phyloP scores from a whole-genome alignment of 306 rosid species.

The Nissolia schottii region DNA sequence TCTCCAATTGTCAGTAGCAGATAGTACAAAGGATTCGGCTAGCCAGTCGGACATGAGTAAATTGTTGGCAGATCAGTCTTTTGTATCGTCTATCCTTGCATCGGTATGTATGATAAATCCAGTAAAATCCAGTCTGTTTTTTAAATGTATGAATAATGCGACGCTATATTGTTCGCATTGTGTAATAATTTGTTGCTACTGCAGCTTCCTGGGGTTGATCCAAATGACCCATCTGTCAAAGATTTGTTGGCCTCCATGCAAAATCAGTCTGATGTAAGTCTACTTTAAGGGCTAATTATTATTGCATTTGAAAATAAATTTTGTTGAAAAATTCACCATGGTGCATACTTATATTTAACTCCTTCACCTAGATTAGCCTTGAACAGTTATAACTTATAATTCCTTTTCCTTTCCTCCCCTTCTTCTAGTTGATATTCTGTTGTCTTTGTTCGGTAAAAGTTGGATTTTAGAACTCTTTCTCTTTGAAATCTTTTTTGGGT shows the following conservation, averaged over 20 bases:
- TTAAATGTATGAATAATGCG: conserved; percentile 2
- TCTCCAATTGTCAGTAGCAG: conserved; percentile 83
- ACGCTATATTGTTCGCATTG: neutral
- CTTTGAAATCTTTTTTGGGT: neutral
- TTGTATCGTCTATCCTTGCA: conserved; percentile 89
- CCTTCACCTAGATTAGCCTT: neutral
- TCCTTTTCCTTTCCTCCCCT: neutral
- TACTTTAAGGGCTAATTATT: neutral
- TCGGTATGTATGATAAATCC: conserved; percentile 51
- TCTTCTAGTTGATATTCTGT: neutral
- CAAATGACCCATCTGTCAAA: conserved; percentile 93
- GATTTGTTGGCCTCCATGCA: conserved; percentile 98
- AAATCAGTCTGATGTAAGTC: conserved; percentile 72
- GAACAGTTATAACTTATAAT: neutral
- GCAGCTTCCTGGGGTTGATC: conserved; percentile 99
- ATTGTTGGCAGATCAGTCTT: conserved; percentile 89
- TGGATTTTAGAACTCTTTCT: too few species aligned
- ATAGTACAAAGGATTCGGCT: conserved; percentile 52
- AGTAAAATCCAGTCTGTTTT: neutral
- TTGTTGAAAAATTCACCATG: neutral
- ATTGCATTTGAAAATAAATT: neutral
- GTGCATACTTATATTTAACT: neutral
- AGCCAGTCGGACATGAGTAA: conserved; percentile 78
- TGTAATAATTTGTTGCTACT: conserved; percentile 26
- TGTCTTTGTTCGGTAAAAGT: neutral